These are phyloP conservation scores for Pseudogymnoascus sp. DNA, from an alignment of 2,329 filamentous ascomycete species.

Conservation along the genomic window DNA sequence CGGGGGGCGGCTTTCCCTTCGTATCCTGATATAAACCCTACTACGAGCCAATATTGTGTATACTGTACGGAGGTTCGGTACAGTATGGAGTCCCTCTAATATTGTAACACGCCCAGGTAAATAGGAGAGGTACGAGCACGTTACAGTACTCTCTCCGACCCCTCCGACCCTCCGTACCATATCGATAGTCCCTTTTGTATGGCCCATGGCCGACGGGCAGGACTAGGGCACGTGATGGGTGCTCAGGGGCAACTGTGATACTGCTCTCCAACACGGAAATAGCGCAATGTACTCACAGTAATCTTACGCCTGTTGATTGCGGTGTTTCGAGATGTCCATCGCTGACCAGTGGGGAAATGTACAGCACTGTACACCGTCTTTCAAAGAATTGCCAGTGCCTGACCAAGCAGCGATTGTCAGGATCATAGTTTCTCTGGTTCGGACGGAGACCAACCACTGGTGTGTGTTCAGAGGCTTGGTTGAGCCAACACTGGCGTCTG, in stretches of 20 bases:
- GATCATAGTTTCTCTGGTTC: not conserved
- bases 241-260: not conserved
- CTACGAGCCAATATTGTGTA: not conserved
- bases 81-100: not conserved
- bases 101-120: not conserved
- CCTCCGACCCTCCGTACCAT: not conserved
- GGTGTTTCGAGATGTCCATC: not conserved
- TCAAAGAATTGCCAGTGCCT: not conserved
- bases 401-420: not conserved
- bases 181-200: not conserved
- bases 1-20: not conserved
- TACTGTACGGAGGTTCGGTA: not conserved
- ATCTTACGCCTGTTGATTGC: conserved; percentile 1
- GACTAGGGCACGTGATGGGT: not conserved
- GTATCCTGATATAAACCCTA: not conserved
- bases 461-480: not conserved
- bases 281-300: not conserved
- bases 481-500: not conserved
- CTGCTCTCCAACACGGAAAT: not conserved
- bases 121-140: not conserved
- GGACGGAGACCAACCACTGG: not conserved
- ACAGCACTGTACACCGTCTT: not conserved
- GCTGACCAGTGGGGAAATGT: not conserved
- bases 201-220: not conserved
- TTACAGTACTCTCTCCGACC: not conserved